phyloP scores from a whole-genome alignment of 2,329 filamentous ascomycete genomes.

The Paecilomyces variotii region DNA sequence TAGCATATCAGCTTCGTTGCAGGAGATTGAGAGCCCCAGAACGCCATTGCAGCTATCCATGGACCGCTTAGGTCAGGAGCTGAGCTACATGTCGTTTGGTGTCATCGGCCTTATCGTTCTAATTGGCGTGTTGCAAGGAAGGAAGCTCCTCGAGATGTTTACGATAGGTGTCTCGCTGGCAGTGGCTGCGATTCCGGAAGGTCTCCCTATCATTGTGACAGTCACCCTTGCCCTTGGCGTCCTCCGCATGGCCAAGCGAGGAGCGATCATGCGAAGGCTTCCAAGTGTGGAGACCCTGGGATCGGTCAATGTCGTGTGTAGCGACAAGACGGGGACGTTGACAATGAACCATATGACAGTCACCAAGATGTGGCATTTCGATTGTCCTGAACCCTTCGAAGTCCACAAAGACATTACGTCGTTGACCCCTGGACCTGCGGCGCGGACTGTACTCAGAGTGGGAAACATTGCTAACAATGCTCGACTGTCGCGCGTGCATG shows the following conservation, averaged over 20 bases:
- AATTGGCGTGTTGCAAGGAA: slow-evolving; percentile 82
- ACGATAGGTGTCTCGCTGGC: slow-evolving; percentile 95
- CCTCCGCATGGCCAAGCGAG: slow-evolving; percentile 87
- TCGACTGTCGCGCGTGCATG: slow-evolving; percentile 64
- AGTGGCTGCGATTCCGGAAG: slow-evolving; percentile 92
- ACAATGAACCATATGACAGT: slow-evolving; percentile 99
- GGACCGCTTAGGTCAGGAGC: slow-evolving; percentile 92
- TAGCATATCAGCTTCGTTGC: slow-evolving; percentile 87
- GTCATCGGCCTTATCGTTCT: slow-evolving; percentile 91
- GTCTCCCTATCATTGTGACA: slow-evolving; percentile 94
- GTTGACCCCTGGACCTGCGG: slow-evolving; percentile 60
- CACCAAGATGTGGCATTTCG: slow-evolving; percentile 93
- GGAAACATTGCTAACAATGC: slow-evolving; percentile 97
- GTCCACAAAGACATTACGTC: slow-evolving; percentile 47
- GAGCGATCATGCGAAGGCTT: slow-evolving; percentile 90
- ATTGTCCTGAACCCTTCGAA: slow-evolving; percentile 51
- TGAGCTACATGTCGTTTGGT: slow-evolving; percentile 93
- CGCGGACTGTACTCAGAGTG: slow-evolving; percentile 74
- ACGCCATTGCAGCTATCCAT: slow-evolving; percentile 93
- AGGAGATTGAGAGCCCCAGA: slow-evolving; percentile 88
- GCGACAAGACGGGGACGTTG: slow-evolving; percentile 93
- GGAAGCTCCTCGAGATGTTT: slow-evolving; percentile 86
- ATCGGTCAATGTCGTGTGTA: slow-evolving; percentile 99
- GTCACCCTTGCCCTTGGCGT: slow-evolving; percentile 93
- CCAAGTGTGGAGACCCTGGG: slow-evolving; percentile 96